A percentile compares a stretch with the other conserved stretches of the same genome.
Evolutionary conservation across 176 grass and related monocot species (phyloP).

Genomic region (Tillandsia leiboldiana): DNA sequence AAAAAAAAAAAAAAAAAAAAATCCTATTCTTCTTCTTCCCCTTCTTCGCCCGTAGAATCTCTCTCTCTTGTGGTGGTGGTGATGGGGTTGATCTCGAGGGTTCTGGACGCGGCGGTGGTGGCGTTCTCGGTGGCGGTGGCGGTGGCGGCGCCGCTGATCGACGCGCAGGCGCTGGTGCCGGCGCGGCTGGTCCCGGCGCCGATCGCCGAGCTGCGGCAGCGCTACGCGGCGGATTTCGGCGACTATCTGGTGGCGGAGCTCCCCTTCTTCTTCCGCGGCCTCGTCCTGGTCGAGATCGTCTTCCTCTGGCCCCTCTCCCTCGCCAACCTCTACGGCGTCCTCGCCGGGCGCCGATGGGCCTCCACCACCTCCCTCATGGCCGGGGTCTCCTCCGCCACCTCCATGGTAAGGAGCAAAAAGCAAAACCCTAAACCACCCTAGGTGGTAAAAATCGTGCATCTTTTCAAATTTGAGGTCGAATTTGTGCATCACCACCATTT

Average conservation of each 20-base stretch:
- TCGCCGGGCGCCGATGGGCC: constrained; percentile 46
- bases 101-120: constrained; percentile 31
- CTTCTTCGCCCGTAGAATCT: no score
- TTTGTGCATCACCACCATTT: no score
- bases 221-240: constrained; percentile 49
- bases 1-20: no score
- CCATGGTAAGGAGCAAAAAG: constrained; percentile 42
- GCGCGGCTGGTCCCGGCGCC: constrained; percentile 29
- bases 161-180: constrained; percentile 42
- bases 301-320: constrained; percentile 79
- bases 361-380: constrained; percentile 67
- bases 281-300: constrained; percentile 49
- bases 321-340: constrained; percentile 56
- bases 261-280: constrained; percentile 49
- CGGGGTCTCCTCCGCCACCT: constrained; percentile 55
- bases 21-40: no score
- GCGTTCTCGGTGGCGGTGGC: constrained; percentile 46
- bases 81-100: constrained; percentile 44
- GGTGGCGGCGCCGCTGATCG: constrained; percentile 45
- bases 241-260: constrained; percentile 56
- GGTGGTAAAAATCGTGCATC: background rate
- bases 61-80: no score
- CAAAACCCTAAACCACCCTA: background rate
- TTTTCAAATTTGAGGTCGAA: background rate
- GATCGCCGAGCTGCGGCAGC: constrained; percentile 39